Conservation (phyloP, 2,329 filamentous ascomycete species). For the Macrophomina phaseolina region DNA sequence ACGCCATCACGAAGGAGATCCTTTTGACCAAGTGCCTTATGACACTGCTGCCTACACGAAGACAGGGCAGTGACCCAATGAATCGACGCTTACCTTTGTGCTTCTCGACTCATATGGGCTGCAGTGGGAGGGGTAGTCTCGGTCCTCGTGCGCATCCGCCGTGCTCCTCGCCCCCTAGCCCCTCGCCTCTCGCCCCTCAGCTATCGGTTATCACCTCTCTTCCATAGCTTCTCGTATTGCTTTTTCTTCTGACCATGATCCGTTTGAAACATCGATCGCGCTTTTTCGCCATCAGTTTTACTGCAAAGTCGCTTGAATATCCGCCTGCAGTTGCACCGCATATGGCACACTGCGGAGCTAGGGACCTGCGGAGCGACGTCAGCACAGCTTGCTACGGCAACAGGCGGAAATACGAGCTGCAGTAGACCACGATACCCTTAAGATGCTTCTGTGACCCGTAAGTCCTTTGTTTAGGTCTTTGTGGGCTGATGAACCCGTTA, state of each 20-base stretch:
- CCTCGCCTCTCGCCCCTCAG: slow-evolving; percentile 4
- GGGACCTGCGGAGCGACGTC: slow-evolving; percentile 20
- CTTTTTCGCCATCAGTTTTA: background rate
- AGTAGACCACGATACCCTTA: background rate
- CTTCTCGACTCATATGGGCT: background rate
- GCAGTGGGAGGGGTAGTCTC: background rate
- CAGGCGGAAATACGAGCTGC: slow-evolving; percentile 20
- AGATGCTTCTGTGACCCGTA: background rate
- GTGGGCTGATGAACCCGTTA: slow-evolving; percentile 1
- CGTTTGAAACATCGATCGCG: slow-evolving; percentile 10
- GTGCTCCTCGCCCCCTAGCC: slow-evolving; percentile 4
- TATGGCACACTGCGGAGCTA: slow-evolving; percentile 19
- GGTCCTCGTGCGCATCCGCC: background rate
- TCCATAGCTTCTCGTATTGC: background rate
- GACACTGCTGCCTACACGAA: slow-evolving; percentile 13
- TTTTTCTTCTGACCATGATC: background rate
- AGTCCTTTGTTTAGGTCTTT: slow-evolving; percentile 5
- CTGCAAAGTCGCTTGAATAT: background rate
- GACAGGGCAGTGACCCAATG: slow-evolving; percentile 1
- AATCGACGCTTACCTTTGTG: slow-evolving; percentile 6
- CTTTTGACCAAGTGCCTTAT: background rate
- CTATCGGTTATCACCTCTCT: background rate
- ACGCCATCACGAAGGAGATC: slow-evolving; percentile 17
- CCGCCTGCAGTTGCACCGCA: slow-evolving; percentile 14
- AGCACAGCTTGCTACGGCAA: slow-evolving; percentile 24